Conservation (phyloP, 257 asterid species). For the Paulownia fortunei region DNA sequence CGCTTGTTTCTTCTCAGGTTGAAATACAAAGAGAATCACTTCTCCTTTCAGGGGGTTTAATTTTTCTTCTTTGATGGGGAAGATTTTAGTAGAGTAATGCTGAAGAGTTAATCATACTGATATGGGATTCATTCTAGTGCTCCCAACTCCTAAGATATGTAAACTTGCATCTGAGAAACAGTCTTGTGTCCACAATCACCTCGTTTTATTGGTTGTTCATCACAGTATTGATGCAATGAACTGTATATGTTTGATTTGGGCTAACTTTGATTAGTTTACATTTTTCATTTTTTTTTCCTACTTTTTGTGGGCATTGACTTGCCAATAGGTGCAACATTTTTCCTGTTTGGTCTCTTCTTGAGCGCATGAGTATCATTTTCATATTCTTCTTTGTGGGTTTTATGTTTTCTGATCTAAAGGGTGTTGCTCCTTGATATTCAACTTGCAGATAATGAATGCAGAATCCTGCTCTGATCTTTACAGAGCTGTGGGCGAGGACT, state of each 20-base stretch:
- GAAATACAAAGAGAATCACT: not conserved
- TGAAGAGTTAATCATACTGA: not conserved
- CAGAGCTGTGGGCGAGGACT: slow-evolving; percentile 80
- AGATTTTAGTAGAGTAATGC: not conserved
- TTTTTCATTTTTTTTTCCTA: not conserved
- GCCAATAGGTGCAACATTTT: not conserved
- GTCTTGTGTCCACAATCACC: not conserved
- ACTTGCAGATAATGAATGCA: slow-evolving; percentile 79
- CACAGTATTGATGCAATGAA: slow-evolving; percentile 2
- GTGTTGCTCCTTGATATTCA: slow-evolving; percentile 24
- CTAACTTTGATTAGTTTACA: not conserved
- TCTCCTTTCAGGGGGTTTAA: slow-evolving; percentile 4
- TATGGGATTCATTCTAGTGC: not conserved
- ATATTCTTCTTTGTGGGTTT: slow-evolving; percentile 9
- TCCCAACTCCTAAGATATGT: slow-evolving; percentile 3
- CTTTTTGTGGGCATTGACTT: not conserved
- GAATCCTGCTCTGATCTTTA: slow-evolving; percentile 89
- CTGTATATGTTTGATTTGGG: slow-evolving; percentile 12
- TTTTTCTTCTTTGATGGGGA: not conserved
- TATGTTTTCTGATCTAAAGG: slow-evolving; percentile 22
- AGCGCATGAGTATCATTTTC: slow-evolving; percentile 7
- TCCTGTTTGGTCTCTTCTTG: slow-evolving; percentile 17
- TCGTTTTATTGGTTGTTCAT: slow-evolving; percentile 2
- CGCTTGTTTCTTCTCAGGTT: slow-evolving; percentile 24
- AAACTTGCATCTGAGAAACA: slow-evolving; percentile 12